A percentile compares a stretch with the other conserved stretches of the same genome.
Conservation (phyloP, 306 rosid genomes). For the Vigna hirtella region DNA sequence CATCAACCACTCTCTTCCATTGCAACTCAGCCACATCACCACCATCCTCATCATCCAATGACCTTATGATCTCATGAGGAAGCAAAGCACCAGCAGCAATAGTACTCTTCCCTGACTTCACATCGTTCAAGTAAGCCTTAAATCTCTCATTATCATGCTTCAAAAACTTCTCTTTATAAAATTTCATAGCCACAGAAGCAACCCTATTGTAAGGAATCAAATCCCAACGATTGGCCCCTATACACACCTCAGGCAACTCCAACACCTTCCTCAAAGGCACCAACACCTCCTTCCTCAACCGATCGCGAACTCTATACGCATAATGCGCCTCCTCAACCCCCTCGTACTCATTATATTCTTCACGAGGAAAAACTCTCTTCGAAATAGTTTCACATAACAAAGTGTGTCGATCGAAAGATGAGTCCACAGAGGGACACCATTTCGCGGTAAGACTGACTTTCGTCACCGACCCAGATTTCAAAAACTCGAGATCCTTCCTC, state of each 20-base stretch:
- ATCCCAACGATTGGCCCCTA: constrained; percentile 65
- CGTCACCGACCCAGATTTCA: constrained; percentile 39
- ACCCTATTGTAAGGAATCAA: constrained; percentile 66
- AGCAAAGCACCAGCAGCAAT: constrained; percentile 74
- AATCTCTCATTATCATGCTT: constrained; percentile 67
- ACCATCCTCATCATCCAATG: constrained; percentile 40
- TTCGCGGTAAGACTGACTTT: constrained; percentile 72
- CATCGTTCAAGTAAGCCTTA: constrained; percentile 54
- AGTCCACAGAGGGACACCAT: constrained; percentile 87
- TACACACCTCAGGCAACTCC: constrained; percentile 78
- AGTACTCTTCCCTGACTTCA: constrained; percentile 47
- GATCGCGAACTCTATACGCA: constrained; percentile 71
- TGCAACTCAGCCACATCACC: constrained; percentile 71
- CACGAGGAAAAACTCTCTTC: constrained; percentile 60
- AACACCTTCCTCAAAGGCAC: constrained; percentile 67
- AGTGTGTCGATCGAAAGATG: constrained; percentile 64
- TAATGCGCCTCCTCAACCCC: constrained; percentile 73
- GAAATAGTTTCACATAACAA: constrained; percentile 73
- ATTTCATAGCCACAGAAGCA: constrained; percentile 71
- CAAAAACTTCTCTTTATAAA: constrained; percentile 56
- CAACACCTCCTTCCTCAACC: constrained; percentile 70
- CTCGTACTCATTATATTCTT: constrained; percentile 55
- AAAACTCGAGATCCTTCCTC: constrained; percentile 55
- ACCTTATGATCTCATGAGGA: constrained; percentile 61
- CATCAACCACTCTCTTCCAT: constrained; percentile 77